phyloP scores from a whole-genome alignment of 768 basidiomycete genomes.

The Lentinus brumalis region DNA sequence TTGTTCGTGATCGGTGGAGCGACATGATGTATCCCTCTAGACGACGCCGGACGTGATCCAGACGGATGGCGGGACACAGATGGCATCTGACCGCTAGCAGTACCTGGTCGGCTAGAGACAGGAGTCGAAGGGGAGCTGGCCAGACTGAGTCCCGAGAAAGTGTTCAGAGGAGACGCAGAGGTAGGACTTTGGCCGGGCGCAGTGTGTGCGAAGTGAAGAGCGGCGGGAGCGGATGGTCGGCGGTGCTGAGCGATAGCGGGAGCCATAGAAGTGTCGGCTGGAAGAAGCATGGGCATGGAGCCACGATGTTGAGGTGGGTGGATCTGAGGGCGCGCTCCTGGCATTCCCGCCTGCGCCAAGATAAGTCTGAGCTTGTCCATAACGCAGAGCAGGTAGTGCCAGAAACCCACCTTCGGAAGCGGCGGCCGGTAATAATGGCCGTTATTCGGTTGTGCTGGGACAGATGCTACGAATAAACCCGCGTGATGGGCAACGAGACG shows the following conservation, averaged over 20 bases:
- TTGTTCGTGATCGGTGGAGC: background rate
- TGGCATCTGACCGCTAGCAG: background rate
- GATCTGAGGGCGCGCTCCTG: background rate
- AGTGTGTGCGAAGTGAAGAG: background rate
- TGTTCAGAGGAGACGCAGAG: constrained; percentile 3
- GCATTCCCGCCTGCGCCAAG: too few relatives aligned
- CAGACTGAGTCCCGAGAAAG: constrained; percentile 8
- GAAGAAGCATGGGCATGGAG: background rate
- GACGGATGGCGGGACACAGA: too few relatives aligned
- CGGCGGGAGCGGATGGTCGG: constrained; percentile 4
- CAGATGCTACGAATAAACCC: too few relatives aligned
- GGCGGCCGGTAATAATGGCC: too few relatives aligned
- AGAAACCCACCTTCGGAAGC: too few relatives aligned
- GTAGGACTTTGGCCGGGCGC: constrained; percentile 1
- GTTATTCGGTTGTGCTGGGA: too few relatives aligned
- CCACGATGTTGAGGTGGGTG: background rate
- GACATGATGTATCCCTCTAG: constrained; percentile 1
- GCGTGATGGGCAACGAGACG: too few relatives aligned
- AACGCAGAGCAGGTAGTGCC: too few relatives aligned
- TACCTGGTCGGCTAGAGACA: constrained; percentile 6
- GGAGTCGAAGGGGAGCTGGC: constrained; percentile 5
- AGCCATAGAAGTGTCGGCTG: constrained; percentile 2
- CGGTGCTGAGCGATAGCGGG: constrained; percentile 6
- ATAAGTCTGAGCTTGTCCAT: too few relatives aligned
- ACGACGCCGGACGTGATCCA: background rate